Conservation (phyloP, 805 yeast genomes). For the Suhomyces faveliae region DNA sequence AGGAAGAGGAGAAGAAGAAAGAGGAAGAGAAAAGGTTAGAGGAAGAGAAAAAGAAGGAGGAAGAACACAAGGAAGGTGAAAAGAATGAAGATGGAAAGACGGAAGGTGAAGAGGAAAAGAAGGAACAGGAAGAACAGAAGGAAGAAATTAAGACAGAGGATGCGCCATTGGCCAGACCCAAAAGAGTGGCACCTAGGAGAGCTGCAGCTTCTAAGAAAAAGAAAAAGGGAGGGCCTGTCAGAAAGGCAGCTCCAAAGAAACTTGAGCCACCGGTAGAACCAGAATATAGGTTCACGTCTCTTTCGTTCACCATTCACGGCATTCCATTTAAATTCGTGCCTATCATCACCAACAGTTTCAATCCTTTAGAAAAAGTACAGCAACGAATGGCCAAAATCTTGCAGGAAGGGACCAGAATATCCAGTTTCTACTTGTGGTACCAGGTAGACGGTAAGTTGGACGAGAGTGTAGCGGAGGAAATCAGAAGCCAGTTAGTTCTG, state of each 20-base stretch:
- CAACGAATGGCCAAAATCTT: conserved; percentile 61
- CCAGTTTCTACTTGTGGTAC: conserved; percentile 75
- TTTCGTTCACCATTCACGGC: conserved; percentile 63
- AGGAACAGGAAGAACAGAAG: no score
- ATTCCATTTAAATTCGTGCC: conserved; percentile 66
- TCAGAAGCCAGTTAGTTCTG: conserved; percentile 55
- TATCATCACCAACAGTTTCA: conserved; percentile 64
- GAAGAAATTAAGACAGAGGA: no score
- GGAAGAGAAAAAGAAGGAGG: conserved; percentile 14
- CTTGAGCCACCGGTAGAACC: conserved; percentile 43
- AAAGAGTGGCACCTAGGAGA: conserved; percentile 11
- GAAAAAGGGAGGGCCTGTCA: conserved; percentile 13
- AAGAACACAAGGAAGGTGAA: neutral
- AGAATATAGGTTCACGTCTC: conserved; percentile 51
- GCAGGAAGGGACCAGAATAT: conserved; percentile 55
- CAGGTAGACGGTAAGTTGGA: conserved; percentile 76
- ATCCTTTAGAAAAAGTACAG: conserved; percentile 54
- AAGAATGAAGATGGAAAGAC: neutral
- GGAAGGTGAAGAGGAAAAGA: neutral
- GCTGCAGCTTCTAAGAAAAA: conserved; percentile 4
- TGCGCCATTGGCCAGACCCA: no score
- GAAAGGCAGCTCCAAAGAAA: conserved; percentile 17
- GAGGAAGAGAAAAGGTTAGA: conserved; percentile 14
- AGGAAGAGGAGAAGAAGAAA: conserved; percentile 18
- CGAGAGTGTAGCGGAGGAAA: conserved; percentile 59